Percentiles rank a stretch among this genome's conserved stretches.
phyloP scores from a whole-genome alignment of 2,329 filamentous ascomycete species.

The Ceratocystis albifundus region DNA sequence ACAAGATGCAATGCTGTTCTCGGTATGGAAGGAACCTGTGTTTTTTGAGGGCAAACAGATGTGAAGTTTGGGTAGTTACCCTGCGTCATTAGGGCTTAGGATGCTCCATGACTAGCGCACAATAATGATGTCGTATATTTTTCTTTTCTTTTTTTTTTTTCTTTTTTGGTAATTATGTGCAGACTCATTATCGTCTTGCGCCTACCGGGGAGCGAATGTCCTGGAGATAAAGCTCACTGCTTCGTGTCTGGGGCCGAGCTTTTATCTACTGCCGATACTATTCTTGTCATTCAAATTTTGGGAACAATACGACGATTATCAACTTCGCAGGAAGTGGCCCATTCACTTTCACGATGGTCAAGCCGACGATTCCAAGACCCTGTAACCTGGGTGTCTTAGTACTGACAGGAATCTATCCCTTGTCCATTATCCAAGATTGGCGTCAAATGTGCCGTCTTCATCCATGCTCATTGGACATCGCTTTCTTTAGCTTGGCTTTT shows the following conservation, averaged over 20 bases:
- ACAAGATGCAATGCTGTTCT: not conserved
- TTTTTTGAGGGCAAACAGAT: not conserved
- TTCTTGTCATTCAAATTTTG: too few relatives aligned
- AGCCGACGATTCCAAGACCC: not conserved
- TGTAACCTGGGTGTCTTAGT: not conserved
- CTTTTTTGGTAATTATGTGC: too few relatives aligned
- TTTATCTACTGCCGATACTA: too few relatives aligned
- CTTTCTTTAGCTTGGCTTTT: not conserved
- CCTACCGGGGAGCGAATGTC: too few relatives aligned
- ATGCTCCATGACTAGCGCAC: not conserved
- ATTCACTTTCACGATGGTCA: not conserved
- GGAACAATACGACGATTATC: not conserved
- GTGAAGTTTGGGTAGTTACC: not conserved
- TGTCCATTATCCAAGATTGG: not conserved
- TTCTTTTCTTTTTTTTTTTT: not conserved
- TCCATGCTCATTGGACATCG: not conserved
- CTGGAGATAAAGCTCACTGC: too few relatives aligned
- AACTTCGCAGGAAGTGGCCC: not conserved
- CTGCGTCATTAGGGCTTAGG: too few relatives aligned
- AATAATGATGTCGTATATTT: not conserved
- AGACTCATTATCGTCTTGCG: too few relatives aligned
- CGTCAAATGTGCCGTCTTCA: not conserved
- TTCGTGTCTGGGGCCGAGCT: too few relatives aligned
- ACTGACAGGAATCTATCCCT: not conserved
- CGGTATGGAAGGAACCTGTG: not conserved